These are phyloP conservation scores for Hibiscus syriacus DNA, from an alignment of 345 rosid genomes.

Conservation along the genomic window DNA sequence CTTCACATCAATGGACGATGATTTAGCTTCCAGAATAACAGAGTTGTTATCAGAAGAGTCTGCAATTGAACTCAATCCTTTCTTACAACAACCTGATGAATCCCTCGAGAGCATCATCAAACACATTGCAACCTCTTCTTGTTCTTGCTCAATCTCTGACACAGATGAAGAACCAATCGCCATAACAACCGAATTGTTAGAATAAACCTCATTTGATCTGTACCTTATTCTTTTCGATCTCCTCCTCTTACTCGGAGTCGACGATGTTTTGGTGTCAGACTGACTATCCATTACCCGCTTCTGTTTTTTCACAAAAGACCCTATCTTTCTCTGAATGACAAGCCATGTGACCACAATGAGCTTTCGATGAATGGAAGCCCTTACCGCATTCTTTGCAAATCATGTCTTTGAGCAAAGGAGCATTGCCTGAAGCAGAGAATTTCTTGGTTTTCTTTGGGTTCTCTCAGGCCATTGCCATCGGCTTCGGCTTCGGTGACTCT, in stretches of 20 bases:
- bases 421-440: background rate
- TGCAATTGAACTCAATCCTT: slow-evolving; percentile 39
- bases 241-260: slow-evolving; percentile 28
- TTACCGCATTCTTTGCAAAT: background rate
- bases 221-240: slow-evolving; percentile 60
- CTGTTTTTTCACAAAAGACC: background rate
- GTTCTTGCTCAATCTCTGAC: slow-evolving; percentile 69
- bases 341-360: background rate
- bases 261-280: background rate
- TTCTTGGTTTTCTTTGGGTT: background rate
- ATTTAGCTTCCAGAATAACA: slow-evolving; percentile 57
- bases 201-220: slow-evolving; percentile 20
- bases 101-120: slow-evolving; percentile 85
- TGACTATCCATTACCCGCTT: background rate
- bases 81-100: slow-evolving; percentile 34
- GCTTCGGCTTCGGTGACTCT: background rate
- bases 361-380: background rate
- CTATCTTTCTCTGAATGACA: background rate
- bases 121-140: slow-evolving; percentile 73
- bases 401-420: background rate
- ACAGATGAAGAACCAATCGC: slow-evolving; percentile 38
- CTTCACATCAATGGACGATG: slow-evolving; percentile 43
- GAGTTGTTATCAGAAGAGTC: slow-evolving; percentile 75
- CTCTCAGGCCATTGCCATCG: background rate
- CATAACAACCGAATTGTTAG: slow-evolving; percentile 26